Evolutionary conservation across 352 stramenopile species (phyloP).

Genomic region (Globisporangium acanthophoron): DNA sequence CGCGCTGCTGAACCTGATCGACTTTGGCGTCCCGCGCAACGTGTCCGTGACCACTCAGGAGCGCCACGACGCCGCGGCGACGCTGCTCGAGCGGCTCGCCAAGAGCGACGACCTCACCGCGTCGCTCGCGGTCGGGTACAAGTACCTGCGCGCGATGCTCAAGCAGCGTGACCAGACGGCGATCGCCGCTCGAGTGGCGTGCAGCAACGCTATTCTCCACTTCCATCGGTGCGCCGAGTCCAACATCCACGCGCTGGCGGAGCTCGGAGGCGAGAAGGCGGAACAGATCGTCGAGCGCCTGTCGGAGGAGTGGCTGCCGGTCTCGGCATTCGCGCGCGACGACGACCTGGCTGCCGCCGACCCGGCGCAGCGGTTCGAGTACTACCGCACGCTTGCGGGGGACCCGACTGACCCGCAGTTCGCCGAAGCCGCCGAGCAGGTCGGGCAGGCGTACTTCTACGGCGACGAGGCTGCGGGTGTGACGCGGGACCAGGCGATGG

Average conservation of each 20-base stretch:
- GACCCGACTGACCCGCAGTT: conserved; percentile 61
- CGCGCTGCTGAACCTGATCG: conserved; percentile 54
- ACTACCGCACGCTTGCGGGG: conserved; percentile 51
- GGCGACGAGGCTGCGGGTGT: conserved; percentile 58
- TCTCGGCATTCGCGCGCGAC: conserved; percentile 19
- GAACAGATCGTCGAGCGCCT: conserved; percentile 35
- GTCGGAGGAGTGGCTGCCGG: conserved; percentile 35
- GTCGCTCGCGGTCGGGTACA: conserved; percentile 54
- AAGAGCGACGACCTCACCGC: conserved; percentile 50
- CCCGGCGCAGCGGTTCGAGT: conserved; percentile 49
- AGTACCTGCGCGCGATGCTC: conserved; percentile 34
- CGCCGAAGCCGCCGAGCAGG: conserved; percentile 45
- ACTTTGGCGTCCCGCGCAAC: conserved; percentile 26
- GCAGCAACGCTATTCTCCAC: conserved; percentile 32
- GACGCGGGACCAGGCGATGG: conserved; percentile 34
- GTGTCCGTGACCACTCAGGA: conserved; percentile 16
- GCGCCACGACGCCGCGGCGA: conserved; percentile 27
- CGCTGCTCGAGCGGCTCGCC: conserved; percentile 26
- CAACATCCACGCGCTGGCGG: conserved; percentile 45
- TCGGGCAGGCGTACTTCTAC: conserved; percentile 73
- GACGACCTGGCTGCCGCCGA: conserved; percentile 23
- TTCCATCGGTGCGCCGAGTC: conserved; percentile 53
- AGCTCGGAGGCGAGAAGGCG: conserved; percentile 39
- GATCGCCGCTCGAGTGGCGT: conserved; percentile 11
- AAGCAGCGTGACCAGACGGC: not conserved